Conservation (phyloP, 192 early-diverging fungal species). For the Coemansia umbellata region DNA sequence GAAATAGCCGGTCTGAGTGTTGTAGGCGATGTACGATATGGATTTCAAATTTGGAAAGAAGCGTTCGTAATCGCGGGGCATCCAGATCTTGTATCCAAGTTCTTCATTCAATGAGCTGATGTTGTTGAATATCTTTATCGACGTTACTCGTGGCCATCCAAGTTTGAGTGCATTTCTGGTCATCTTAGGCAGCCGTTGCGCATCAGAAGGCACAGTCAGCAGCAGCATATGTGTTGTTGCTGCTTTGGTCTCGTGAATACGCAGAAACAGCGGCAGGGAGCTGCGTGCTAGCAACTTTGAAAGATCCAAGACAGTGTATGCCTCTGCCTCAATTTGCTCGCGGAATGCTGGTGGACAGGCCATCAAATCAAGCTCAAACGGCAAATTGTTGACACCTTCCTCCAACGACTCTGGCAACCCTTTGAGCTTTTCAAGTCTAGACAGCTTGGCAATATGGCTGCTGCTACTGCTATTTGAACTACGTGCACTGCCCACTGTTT, state of each 20-base stretch:
- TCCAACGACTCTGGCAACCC: conserved; percentile 42
- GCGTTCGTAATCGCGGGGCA: conserved; percentile 49
- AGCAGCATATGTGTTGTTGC: conserved; percentile 41
- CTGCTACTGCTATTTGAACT: conserved; percentile 12
- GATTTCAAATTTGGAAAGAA: conserved; percentile 42
- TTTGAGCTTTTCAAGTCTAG: conserved; percentile 47
- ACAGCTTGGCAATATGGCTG: conserved; percentile 40
- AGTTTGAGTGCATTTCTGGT: conserved; percentile 47
- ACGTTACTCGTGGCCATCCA: conserved; percentile 44
- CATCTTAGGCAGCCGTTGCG: conserved; percentile 25
- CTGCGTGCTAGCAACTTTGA: conserved; percentile 38
- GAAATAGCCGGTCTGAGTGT: conserved; percentile 34
- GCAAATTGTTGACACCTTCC: conserved; percentile 38
- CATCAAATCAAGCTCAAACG: conserved; percentile 43
- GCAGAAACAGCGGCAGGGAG: conserved; percentile 42
- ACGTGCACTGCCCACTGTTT: conserved; percentile 7
- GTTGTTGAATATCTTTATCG: conserved; percentile 39
- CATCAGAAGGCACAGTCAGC: conserved; percentile 31
- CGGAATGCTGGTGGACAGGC: conserved; percentile 42
- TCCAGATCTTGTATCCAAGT: conserved; percentile 49
- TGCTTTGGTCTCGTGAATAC: conserved; percentile 46
- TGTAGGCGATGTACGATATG: conserved; percentile 40
- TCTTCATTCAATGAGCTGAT: conserved; percentile 38
- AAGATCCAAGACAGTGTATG: conserved; percentile 38
- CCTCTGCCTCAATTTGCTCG: conserved; percentile 45